phyloP scores from a whole-genome alignment of 2,329 filamentous ascomycete genomes.

The Aspergillus aculeatinus region DNA sequence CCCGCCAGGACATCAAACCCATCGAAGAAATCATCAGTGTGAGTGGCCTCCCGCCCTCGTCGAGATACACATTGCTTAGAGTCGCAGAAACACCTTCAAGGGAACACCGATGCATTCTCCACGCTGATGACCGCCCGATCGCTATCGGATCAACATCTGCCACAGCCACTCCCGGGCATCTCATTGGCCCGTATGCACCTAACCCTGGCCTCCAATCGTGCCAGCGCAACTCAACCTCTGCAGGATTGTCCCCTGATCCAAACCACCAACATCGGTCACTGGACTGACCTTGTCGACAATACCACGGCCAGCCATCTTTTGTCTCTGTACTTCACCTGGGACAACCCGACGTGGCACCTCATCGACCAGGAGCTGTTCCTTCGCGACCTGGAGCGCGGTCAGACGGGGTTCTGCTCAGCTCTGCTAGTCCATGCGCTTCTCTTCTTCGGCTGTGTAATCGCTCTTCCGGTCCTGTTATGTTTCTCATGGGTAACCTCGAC shows the following conservation, averaged over 20 bases:
- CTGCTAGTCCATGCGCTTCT: constrained; percentile 21
- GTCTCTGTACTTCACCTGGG: constrained; percentile 27
- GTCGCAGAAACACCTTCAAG: constrained; percentile 14
- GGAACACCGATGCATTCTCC: constrained; percentile 14
- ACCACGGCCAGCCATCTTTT: constrained; percentile 25
- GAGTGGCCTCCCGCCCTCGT: not conserved
- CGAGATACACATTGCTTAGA: not conserved
- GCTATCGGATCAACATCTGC: constrained; percentile 8
- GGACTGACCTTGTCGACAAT: constrained; percentile 22
- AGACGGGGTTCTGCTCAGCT: constrained; percentile 20
- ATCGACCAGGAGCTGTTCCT: constrained; percentile 23
- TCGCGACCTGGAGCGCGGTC: constrained; percentile 20
- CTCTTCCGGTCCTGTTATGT: not conserved
- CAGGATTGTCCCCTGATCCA: constrained; percentile 14
- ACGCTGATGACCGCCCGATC: constrained; percentile 13
- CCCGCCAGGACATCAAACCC: not conserved
- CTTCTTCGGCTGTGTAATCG: constrained; percentile 25
- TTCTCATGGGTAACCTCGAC: not conserved
- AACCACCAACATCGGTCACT: constrained; percentile 18
- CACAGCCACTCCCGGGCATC: constrained; percentile 12
- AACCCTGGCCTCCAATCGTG: constrained; percentile 10
- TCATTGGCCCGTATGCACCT: constrained; percentile 19
- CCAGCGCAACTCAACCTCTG: constrained; percentile 4
- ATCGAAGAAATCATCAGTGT: constrained; percentile 18
- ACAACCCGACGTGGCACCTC: constrained; percentile 27